Percentiles rank a stretch among this genome's conserved stretches.
Conservation (phyloP, 352 stramenopile genomes). For the Globisporangium orthogonon region DNA sequence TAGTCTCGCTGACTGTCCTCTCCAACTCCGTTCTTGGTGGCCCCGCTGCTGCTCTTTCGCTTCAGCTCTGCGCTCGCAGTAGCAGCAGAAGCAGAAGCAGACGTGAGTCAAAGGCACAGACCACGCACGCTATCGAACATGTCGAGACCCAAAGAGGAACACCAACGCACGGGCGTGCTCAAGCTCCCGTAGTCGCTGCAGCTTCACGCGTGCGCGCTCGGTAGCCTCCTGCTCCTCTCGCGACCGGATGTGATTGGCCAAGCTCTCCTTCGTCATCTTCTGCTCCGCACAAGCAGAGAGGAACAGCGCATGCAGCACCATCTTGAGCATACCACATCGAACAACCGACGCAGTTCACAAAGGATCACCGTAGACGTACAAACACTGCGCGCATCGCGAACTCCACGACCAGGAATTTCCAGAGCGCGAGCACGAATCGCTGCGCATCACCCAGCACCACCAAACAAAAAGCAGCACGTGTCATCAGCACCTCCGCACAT, state of each 20-base stretch:
- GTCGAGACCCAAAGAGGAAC: neutral
- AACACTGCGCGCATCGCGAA: constrained; percentile 43
- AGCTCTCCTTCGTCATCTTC: constrained; percentile 8
- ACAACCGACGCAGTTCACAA: no score
- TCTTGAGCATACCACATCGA: neutral
- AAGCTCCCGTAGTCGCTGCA: constrained; percentile 4
- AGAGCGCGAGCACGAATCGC: constrained; percentile 62
- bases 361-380: constrained; percentile 20
- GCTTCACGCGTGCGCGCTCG: neutral
- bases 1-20: constrained; percentile 17
- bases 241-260: constrained; percentile 12
- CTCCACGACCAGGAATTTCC: constrained; percentile 70
- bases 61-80: neutral
- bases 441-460: constrained; percentile 52
- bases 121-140: no score
- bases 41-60: neutral
- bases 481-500: neutral
- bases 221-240: constrained; percentile 5
- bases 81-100: neutral
- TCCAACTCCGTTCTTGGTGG: constrained; percentile 2
- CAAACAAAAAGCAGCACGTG: neutral
- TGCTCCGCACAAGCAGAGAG: neutral
- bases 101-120: neutral
- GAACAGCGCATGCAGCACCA: neutral
- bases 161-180: constrained; percentile 8